A percentile compares a stretch with the other conserved stretches of the same genome.
Evolutionary conservation across 495 filamentous ascomycete genomes (phyloP).

Genomic region (Staphylotrichum longicolle): DNA sequence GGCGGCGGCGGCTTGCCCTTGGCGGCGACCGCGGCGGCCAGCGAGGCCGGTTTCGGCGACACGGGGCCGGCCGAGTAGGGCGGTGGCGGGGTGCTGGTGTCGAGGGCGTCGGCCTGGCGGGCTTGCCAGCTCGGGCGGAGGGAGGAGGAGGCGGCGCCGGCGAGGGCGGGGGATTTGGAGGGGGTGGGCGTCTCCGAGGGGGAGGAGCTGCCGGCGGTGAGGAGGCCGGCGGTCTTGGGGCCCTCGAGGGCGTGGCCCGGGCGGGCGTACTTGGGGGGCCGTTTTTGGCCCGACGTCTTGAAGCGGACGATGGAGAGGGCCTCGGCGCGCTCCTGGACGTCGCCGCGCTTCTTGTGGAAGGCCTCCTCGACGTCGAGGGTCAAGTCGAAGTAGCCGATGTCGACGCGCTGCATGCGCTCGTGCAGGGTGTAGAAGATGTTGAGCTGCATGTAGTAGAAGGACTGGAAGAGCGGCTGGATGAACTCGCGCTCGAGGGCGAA

Average conservation of each 20-base stretch:
- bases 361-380: conserved; percentile 85
- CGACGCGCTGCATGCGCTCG: conserved; percentile 92
- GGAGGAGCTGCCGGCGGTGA: conserved; percentile 40
- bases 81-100: conserved; percentile 45
- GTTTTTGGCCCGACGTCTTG: conserved; percentile 72
- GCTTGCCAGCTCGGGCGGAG: conserved; percentile 27
- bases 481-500: conserved; percentile 94
- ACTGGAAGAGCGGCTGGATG: conserved; percentile 95
- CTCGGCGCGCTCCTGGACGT: conserved; percentile 79
- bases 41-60: conserved; percentile 14
- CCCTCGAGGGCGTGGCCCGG: conserved; percentile 37
- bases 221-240: conserved; percentile 38
- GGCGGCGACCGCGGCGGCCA: conserved; percentile 71
- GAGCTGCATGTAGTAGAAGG: conserved; percentile 99
- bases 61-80: conserved; percentile 52
- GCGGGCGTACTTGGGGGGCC: conserved; percentile 51
- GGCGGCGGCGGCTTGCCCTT: conserved; percentile 78
- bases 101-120: conserved; percentile 23
- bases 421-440: conserved; percentile 99
- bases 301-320: conserved; percentile 79
- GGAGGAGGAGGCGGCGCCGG: conserved; percentile 1
- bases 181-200: not conserved
- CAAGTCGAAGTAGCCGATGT: conserved; percentile 97
- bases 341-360: conserved; percentile 82
- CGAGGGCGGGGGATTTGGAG: conserved; percentile 2